A percentile compares a stretch with the other conserved stretches of the same genome.
Conservation (phyloP, 805 yeast species). For the Yarrowia keelungensis region DNA sequence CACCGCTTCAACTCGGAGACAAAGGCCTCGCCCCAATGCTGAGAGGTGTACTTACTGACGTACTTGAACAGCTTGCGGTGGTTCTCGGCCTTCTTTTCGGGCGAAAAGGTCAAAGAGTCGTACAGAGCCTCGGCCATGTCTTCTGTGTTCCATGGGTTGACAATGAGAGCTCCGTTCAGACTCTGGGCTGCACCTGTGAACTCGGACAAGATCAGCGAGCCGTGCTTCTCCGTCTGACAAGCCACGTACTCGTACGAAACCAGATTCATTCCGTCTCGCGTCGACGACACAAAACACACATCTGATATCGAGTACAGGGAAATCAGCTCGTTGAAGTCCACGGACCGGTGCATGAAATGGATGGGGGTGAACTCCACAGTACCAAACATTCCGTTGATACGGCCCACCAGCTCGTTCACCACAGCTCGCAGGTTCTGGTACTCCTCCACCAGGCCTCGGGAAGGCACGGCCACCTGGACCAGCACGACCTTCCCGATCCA, state of each 20-base stretch:
- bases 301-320: constrained; percentile 86
- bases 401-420: constrained; percentile 94
- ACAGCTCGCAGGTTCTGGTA: constrained; percentile 92
- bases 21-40: constrained; percentile 96
- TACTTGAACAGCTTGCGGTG: constrained; percentile 85
- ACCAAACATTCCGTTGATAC: constrained; percentile 95
- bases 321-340: constrained; percentile 89
- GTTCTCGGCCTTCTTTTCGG: constrained; percentile 77
- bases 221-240: constrained; percentile 85
- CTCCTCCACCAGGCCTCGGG: constrained; percentile 97
- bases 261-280: constrained; percentile 98
- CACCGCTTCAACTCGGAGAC: constrained; percentile 71
- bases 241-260: constrained; percentile 97
- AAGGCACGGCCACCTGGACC: constrained; percentile 97
- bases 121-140: constrained; percentile 85
- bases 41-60: constrained; percentile 91
- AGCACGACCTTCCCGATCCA: constrained; percentile 97
- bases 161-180: constrained; percentile 88
- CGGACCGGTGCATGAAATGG: constrained; percentile 92
- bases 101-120: constrained; percentile 84
- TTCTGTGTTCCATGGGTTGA: constrained; percentile 97
- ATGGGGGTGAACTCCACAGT: constrained; percentile 97
- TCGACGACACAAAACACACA: constrained; percentile 89
- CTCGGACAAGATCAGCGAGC: constrained; percentile 87
- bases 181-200: constrained; percentile 99